These are phyloP conservation scores for Barbatosphaeria neglecta DNA, from an alignment of 495 filamentous ascomycete species.

Conservation along the genomic window DNA sequence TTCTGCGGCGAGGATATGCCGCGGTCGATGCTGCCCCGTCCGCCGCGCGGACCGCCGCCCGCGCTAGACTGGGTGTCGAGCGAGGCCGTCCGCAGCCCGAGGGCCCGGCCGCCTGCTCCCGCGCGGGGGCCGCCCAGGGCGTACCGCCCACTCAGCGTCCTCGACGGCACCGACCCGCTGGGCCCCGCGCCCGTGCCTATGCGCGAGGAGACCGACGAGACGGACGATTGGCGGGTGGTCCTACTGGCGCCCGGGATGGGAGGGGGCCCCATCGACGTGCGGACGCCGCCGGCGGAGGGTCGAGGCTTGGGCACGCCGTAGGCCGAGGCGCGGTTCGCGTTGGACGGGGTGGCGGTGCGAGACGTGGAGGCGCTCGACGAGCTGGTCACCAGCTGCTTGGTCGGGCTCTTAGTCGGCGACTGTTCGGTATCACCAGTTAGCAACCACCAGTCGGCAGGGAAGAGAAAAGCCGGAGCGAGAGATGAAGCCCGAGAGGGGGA, in stretches of 20 bases:
- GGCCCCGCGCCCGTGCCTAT: slow-evolving; percentile 6
- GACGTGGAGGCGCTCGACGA: slow-evolving; percentile 45
- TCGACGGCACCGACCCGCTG: slow-evolving; percentile 14
- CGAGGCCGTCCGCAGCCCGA: slow-evolving; percentile 25
- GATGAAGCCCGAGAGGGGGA: too few relatives aligned
- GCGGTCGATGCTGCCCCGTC: slow-evolving; percentile 15
- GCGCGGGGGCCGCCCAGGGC: slow-evolving; percentile 19
- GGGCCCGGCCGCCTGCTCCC: slow-evolving; percentile 17
- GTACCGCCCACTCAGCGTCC: slow-evolving; percentile 22
- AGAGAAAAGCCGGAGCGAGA: too few relatives aligned
- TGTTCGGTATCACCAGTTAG: slow-evolving; percentile 19
- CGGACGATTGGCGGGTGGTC: slow-evolving; percentile 20
- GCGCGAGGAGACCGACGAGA: slow-evolving; percentile 11
- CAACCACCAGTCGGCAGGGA: not conserved
- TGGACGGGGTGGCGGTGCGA: slow-evolving; percentile 49
- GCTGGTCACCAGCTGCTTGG: slow-evolving; percentile 55
- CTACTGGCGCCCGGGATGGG: slow-evolving; percentile 21
- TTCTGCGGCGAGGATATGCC: slow-evolving; percentile 23
- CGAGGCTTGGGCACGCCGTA: slow-evolving; percentile 42
- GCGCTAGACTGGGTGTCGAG: slow-evolving; percentile 27
- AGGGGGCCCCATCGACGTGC: slow-evolving; percentile 61
- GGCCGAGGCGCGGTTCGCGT: slow-evolving; percentile 28
- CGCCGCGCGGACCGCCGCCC: slow-evolving; percentile 14
- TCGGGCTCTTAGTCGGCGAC: slow-evolving; percentile 72
- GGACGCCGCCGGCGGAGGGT: slow-evolving; percentile 28